A percentile compares a stretch with the other conserved stretches of the same genome.
These are phyloP conservation scores for Colletotrichum lupini DNA, from an alignment of 2,329 filamentous ascomycete genomes.

Conservation along the genomic window DNA sequence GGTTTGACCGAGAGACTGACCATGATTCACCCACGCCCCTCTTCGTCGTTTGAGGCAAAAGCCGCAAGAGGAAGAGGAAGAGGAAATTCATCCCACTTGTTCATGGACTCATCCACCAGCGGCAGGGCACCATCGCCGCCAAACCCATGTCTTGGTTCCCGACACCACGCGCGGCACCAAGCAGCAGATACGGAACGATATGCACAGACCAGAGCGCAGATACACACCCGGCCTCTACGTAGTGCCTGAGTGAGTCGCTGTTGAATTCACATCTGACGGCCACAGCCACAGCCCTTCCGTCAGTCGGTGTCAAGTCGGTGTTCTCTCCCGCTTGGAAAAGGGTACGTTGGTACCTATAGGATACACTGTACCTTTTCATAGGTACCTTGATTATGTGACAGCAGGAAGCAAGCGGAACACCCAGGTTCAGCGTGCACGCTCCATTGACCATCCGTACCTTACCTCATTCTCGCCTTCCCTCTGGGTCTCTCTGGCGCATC, in stretches of 20 bases:
- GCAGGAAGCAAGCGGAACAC: background rate
- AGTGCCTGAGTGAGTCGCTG: background rate
- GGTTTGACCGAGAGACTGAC: conserved; percentile 31
- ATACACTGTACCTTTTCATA: background rate
- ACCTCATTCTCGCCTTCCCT: conserved; percentile 9
- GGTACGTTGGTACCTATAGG: background rate
- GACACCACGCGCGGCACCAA: background rate
- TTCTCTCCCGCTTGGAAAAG: conserved; percentile 10
- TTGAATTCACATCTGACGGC: background rate
- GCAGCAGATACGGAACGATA: conserved; percentile 2
- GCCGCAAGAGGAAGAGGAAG: background rate
- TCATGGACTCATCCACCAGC: conserved; percentile 11
- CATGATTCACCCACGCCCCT: conserved; percentile 27
- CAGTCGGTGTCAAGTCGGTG: conserved; percentile 24
- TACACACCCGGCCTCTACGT: background rate
- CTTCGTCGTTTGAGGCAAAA: background rate
- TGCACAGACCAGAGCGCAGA: conserved; percentile 6
- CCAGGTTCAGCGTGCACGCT: conserved; percentile 9
- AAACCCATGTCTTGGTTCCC: conserved; percentile 21
- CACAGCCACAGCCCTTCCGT: background rate
- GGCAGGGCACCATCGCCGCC: conserved; percentile 19
- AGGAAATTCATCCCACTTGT: conserved; percentile 27
- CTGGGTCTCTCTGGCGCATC: background rate
- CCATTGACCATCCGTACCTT: conserved; percentile 18
- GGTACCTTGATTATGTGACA: background rate